A percentile compares a stretch with the other conserved stretches of the same genome.
Evolutionary conservation across 345 rosid species (phyloP).

Genomic region (Rhodamnia rubescens): DNA sequence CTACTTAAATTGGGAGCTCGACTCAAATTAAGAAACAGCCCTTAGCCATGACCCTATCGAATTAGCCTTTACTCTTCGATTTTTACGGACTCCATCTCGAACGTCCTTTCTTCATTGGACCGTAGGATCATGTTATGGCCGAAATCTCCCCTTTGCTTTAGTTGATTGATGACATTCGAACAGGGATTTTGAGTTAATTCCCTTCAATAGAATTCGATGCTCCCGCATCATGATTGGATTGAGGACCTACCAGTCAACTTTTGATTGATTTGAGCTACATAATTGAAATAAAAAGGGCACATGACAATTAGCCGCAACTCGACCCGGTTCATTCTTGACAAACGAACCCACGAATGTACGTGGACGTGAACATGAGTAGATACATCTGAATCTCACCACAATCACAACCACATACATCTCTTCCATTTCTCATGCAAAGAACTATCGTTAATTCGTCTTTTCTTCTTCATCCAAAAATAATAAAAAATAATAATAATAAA

Average conservation of each 20-base stretch:
- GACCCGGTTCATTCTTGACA: background rate
- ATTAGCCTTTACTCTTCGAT: background rate
- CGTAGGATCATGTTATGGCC: background rate
- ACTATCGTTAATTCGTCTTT: background rate
- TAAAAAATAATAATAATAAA: no score
- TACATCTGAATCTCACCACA: background rate
- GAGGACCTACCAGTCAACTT: background rate
- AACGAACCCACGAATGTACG: background rate
- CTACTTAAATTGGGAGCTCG: background rate
- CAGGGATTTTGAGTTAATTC: background rate
- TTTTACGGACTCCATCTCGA: background rate
- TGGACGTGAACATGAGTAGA: background rate
- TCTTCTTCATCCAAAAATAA: background rate
- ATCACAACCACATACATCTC: background rate
- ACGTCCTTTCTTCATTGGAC: background rate
- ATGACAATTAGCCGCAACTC: background rate
- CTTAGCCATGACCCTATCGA: background rate
- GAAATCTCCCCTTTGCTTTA: background rate
- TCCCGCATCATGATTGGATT: background rate
- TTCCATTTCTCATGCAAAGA: background rate
- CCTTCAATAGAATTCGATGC: background rate
- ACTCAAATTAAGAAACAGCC: background rate
- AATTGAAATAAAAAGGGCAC: background rate
- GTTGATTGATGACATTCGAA: background rate
- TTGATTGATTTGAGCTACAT: background rate